These are phyloP conservation scores for Alternaria novae-zelandiae DNA, from an alignment of 2,329 filamentous ascomycete genomes.

Conservation along the genomic window DNA sequence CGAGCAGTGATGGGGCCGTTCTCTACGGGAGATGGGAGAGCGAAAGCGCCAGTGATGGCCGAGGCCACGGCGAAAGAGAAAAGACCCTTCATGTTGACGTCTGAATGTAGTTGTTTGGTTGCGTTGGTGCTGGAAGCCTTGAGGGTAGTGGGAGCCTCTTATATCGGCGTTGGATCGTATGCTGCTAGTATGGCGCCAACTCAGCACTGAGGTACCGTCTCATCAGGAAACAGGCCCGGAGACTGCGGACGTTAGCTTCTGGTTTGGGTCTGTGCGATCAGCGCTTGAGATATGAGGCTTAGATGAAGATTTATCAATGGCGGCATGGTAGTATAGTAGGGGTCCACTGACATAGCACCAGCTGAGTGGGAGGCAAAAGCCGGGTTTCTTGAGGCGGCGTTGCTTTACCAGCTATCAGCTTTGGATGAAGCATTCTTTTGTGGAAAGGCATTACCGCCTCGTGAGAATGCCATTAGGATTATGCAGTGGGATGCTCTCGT, in stretches of 20 bases:
- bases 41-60: slow-evolving; percentile 44
- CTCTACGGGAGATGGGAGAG: slow-evolving; percentile 41
- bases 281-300: slow-evolving; percentile 39
- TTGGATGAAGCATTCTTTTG: background rate
- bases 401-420: slow-evolving; percentile 8
- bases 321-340: slow-evolving; percentile 32
- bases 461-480: background rate
- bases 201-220: slow-evolving; percentile 10
- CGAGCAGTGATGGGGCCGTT: slow-evolving; percentile 44
- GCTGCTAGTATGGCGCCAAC: slow-evolving; percentile 9
- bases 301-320: slow-evolving; percentile 36
- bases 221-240: slow-evolving; percentile 48
- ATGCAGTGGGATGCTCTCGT: background rate
- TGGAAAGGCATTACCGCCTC: background rate
- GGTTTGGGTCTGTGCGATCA: slow-evolving; percentile 36
- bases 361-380: slow-evolving; percentile 14
- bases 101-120: slow-evolving; percentile 21
- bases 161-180: slow-evolving; percentile 29
- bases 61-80: slow-evolving; percentile 43
- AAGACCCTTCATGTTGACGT: slow-evolving; percentile 46
- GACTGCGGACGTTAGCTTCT: slow-evolving; percentile 35
- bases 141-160: slow-evolving; percentile 31
- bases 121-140: slow-evolving; percentile 26
- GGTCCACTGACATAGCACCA: slow-evolving; percentile 30
- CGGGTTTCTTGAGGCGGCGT: slow-evolving; percentile 20